A percentile compares a stretch with the other conserved stretches of the same genome.
Evolutionary conservation across 139 green algal species (phyloP).

Genomic region (Pseudopediastrum boryanum): DNA sequence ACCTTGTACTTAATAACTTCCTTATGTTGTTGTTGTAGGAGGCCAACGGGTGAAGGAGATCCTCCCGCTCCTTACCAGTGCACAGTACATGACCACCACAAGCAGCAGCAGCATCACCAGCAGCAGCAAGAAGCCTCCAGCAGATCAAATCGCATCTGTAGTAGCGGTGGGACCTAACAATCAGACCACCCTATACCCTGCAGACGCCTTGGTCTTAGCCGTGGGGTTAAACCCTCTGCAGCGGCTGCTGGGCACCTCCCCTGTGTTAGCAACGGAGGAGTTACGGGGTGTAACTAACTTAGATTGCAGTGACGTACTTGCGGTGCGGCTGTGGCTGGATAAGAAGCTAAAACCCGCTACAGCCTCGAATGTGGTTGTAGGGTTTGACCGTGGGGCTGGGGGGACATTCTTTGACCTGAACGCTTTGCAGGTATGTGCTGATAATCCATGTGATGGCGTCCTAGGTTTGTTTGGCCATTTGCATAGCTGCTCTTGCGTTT

Average conservation of each 20-base stretch:
- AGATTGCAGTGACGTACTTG: conserved; percentile 60
- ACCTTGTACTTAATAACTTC: too few relatives aligned
- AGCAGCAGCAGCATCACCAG: background rate
- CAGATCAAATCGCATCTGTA: too few relatives aligned
- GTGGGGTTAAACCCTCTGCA: conserved; percentile 45
- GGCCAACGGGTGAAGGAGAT: conserved; percentile 23
- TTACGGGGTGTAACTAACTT: conserved; percentile 2
- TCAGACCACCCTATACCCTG: conserved; percentile 34
- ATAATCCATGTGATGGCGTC: too few relatives aligned
- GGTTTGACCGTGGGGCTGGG: conserved; percentile 75
- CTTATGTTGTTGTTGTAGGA: too few relatives aligned
- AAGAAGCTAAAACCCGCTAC: conserved; percentile 56
- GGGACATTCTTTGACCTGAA: conserved; percentile 85
- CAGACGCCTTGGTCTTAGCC: conserved; percentile 84
- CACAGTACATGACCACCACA: background rate
- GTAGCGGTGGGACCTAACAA: background rate
- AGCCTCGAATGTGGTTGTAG: conserved; percentile 76
- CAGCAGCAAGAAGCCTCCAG: background rate
- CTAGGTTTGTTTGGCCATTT: too few relatives aligned
- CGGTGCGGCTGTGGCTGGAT: conserved; percentile 82
- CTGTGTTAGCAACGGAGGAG: conserved; percentile 55
- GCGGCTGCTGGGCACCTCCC: conserved; percentile 33
- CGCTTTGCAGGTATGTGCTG: conserved; percentile 53
- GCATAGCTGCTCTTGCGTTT: too few relatives aligned
- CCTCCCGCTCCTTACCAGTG: background rate